Conservation (phyloP, 768 basidiomycete species). For the Lentinula boryana region DNA sequence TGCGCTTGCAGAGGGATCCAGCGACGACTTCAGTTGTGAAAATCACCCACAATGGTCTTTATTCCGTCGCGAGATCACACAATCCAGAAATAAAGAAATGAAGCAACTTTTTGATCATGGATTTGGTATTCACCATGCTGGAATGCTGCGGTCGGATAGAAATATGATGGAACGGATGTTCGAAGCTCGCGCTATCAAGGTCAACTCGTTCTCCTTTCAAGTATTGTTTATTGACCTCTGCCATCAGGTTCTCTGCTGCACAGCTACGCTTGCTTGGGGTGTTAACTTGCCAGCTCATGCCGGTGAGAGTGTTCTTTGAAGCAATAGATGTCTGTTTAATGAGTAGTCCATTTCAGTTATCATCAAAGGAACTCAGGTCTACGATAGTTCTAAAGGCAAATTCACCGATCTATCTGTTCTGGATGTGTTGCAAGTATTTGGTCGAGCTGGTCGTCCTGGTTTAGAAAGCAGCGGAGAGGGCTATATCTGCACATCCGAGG, state of each 20-base stretch:
- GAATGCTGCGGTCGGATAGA: constrained; percentile 91
- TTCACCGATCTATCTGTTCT: constrained; percentile 92
- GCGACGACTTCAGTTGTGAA: constrained; percentile 75
- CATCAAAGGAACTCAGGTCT: constrained; percentile 97
- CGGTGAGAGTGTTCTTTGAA: constrained; percentile 37
- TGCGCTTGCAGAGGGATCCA: constrained; percentile 60
- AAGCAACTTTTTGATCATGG: constrained; percentile 87
- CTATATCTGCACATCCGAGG: constrained; percentile 92
- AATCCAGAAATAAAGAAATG: constrained; percentile 94
- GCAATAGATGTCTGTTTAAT: constrained; percentile 4
- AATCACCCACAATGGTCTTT: constrained; percentile 74
- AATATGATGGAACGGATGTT: constrained; percentile 97
- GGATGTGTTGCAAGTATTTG: constrained; percentile 97
- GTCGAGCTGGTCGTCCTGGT: constrained; percentile 87
- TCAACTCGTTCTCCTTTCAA: constrained; percentile 19
- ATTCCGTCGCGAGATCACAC: constrained; percentile 72
- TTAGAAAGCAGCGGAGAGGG: constrained; percentile 92
- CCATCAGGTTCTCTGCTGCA: constrained; percentile 91
- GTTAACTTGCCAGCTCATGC: constrained; percentile 98
- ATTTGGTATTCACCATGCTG: constrained; percentile 98
- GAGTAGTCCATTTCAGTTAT: constrained; percentile 46
- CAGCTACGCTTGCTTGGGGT: constrained; percentile 98
- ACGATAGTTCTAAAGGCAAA: constrained; percentile 83
- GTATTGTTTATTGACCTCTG: not conserved
- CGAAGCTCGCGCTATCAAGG: constrained; percentile 87